These are phyloP conservation scores for Dipteronia sinensis DNA, from an alignment of 345 rosid species.

Conservation along the genomic window DNA sequence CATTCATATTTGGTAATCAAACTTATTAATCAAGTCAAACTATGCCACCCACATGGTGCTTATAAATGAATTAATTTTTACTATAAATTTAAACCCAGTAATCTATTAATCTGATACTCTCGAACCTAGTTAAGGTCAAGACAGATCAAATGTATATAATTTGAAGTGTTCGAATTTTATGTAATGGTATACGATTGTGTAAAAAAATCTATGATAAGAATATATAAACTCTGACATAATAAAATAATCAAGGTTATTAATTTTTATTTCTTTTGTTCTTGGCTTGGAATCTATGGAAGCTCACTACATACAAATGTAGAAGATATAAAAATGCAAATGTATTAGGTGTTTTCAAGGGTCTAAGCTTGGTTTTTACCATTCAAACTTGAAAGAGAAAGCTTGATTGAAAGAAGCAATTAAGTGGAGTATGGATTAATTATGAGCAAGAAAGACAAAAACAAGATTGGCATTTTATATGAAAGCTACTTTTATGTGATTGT, in stretches of 20 bases:
- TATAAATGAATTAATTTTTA: background rate
- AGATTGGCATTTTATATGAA: too few relatives aligned
- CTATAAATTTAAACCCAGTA: background rate
- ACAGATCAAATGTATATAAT: too few relatives aligned
- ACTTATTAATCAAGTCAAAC: background rate
- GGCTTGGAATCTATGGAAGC: slow-evolving; percentile 5
- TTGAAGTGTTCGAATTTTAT: too few relatives aligned
- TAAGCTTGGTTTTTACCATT: background rate
- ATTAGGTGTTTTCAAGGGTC: background rate
- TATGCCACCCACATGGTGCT: background rate
- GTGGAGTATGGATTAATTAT: too few relatives aligned
- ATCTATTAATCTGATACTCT: too few relatives aligned
- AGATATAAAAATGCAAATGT: background rate
- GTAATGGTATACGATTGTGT: too few relatives aligned
- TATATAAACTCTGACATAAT: too few relatives aligned
- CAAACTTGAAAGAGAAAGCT: background rate
- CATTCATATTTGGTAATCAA: background rate
- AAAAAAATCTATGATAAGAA: too few relatives aligned
- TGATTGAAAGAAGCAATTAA: background rate
- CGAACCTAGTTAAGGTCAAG: too few relatives aligned
- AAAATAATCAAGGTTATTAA: background rate
- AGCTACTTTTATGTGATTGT: slow-evolving; percentile 3
- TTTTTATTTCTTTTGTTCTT: background rate
- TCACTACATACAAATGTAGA: background rate
- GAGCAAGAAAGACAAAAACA: slow-evolving; percentile 13